These are phyloP conservation scores for Magnusiomyces suaveolens DNA, from an alignment of 1,139 yeast genomes.

Conservation along the genomic window DNA sequence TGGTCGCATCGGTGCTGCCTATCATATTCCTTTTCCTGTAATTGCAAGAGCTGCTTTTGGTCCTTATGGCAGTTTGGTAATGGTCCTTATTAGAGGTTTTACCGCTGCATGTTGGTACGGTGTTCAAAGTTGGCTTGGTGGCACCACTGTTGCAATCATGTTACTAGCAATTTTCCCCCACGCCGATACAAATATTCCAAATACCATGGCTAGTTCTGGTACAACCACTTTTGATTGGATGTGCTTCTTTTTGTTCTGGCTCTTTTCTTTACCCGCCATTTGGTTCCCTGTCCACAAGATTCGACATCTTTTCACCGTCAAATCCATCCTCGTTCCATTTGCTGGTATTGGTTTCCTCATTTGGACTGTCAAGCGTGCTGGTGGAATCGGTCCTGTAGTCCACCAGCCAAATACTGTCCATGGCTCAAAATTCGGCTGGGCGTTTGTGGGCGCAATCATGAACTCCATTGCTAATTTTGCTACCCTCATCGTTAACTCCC, in stretches of 20 bases:
- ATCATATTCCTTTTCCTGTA: conserved; percentile 36
- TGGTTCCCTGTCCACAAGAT: conserved; percentile 75
- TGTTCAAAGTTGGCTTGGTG: conserved; percentile 75
- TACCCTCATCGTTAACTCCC: conserved; percentile 76
- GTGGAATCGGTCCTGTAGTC: conserved; percentile 63
- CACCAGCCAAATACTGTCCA: conserved; percentile 39
- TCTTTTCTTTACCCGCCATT: conserved; percentile 63
- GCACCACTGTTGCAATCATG: conserved; percentile 61
- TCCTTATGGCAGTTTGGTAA: conserved; percentile 33
- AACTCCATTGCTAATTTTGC: conserved; percentile 78
- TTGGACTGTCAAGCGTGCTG: conserved; percentile 71
- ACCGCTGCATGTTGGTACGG: conserved; percentile 83
- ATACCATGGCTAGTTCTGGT: conserved; percentile 42
- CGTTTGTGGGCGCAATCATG: conserved; percentile 68
- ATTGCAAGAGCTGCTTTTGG: conserved; percentile 34
- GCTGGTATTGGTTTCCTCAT: conserved; percentile 72
- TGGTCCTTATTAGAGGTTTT: conserved; percentile 40
- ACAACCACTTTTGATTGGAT: conserved; percentile 63
- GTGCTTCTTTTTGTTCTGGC: conserved; percentile 71
- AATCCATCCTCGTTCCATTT: conserved; percentile 64
- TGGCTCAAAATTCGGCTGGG: conserved; percentile 70
- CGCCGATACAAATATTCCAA: conserved; percentile 29
- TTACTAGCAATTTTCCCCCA: conserved; percentile 38
- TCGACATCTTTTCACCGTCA: conserved; percentile 71
- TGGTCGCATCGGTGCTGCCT: conserved; percentile 33